These are phyloP conservation scores for Capsicum rhomboideum DNA, from an alignment of 257 asterid species.

Conservation along the genomic window DNA sequence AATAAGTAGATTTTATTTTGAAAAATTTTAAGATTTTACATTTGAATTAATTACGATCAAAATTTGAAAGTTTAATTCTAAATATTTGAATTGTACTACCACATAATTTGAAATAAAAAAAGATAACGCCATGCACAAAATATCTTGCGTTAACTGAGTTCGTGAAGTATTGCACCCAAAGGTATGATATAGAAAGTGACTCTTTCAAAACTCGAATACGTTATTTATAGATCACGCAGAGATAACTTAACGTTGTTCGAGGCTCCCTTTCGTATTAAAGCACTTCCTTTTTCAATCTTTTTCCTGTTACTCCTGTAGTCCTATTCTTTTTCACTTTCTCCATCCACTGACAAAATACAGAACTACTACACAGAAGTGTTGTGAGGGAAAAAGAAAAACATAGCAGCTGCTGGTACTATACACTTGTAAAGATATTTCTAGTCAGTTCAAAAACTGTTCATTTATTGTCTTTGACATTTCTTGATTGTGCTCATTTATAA, in stretches of 20 bases:
- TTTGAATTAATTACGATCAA: not conserved
- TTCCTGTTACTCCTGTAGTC: not conserved
- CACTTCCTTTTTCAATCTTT: not conserved
- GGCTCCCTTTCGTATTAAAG: not conserved
- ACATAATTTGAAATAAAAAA: not conserved
- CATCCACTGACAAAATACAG: not conserved
- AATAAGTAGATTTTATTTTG: not conserved
- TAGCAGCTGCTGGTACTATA: not conserved
- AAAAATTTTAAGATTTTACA: no score
- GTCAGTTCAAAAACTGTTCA: not conserved
- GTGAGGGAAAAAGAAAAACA: not conserved
- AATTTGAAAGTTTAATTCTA: not conserved
- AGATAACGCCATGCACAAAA: no score
- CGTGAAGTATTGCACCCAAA: no score
- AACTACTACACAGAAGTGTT: not conserved
- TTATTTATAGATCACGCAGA: not conserved
- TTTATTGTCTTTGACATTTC: not conserved
- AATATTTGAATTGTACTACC: not conserved
- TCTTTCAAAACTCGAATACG: no score
- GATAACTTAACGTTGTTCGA: not conserved
- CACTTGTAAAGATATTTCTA: not conserved
- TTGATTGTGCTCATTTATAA: not conserved
- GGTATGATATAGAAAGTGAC: no score
- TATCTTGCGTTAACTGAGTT: no score
- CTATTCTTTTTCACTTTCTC: not conserved